Conservation (phyloP, 176 grass and related monocot species). For the Raddia distichophylla region DNA sequence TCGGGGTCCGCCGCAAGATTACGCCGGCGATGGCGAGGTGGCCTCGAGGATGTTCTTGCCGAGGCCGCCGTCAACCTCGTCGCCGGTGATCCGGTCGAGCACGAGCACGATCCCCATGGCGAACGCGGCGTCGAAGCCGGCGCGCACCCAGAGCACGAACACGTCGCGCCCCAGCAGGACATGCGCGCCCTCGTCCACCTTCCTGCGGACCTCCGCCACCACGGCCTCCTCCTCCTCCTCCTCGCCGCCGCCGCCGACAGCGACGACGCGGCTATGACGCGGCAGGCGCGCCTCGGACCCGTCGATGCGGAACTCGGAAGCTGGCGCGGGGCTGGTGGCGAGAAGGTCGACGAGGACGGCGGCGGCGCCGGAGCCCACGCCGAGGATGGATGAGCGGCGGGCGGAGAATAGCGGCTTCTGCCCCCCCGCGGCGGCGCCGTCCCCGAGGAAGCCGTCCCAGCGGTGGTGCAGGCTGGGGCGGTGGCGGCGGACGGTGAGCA, state of each 20-base stretch:
- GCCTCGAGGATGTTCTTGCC: background rate
- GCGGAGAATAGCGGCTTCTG: constrained; percentile 85
- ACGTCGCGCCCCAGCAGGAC: constrained; percentile 78
- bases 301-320: constrained; percentile 67
- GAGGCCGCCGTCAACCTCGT: constrained; percentile 54
- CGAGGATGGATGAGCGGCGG: constrained; percentile 86
- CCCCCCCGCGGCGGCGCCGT: constrained; percentile 37
- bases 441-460: constrained; percentile 91
- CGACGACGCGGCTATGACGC: constrained; percentile 63
- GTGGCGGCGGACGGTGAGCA: constrained; percentile 73
- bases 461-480: constrained; percentile 88
- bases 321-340: background rate
- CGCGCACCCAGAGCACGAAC: constrained; percentile 73
- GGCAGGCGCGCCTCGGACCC: constrained; percentile 82
- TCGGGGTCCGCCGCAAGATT: constrained; percentile 6
- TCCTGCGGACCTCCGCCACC: constrained; percentile 76
- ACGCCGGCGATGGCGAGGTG: constrained; percentile 48
- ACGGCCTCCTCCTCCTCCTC: constrained; percentile 39
- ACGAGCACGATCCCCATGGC: constrained; percentile 89
- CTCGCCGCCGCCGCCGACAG: background rate
- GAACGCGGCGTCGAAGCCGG: constrained; percentile 77
- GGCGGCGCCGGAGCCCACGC: constrained; percentile 46
- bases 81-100: constrained; percentile 72
- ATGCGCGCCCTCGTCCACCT: constrained; percentile 80
- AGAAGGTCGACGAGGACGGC: constrained; percentile 66